A percentile compares a stretch with the other conserved stretches of the same genome.
Evolutionary conservation across 1,284 basidiomycete genomes (phyloP).

Genomic region (Trichosporon sp.): DNA sequence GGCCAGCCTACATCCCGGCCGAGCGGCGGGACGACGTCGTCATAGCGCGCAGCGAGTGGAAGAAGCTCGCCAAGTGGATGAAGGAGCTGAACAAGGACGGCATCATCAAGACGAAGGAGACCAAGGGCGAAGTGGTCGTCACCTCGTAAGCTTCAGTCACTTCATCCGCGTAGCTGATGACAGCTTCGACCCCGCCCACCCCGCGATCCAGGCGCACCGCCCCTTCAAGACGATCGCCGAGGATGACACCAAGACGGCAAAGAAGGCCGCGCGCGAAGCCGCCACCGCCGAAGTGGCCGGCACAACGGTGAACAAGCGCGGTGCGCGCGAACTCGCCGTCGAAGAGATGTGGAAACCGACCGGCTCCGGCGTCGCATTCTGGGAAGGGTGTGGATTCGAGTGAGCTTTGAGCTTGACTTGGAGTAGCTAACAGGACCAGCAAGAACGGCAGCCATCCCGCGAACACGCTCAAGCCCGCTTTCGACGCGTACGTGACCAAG

Average conservation of each 20-base stretch:
- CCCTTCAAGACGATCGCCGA: slow-evolving; percentile 67
- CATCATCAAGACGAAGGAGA: slow-evolving; percentile 71
- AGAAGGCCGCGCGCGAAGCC: slow-evolving; percentile 55
- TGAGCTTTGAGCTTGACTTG: slow-evolving; percentile 55
- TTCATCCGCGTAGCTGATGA: slow-evolving; percentile 14
- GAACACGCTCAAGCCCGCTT: slow-evolving; percentile 58
- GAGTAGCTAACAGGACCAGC: slow-evolving; percentile 28
- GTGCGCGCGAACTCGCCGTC: slow-evolving; percentile 55
- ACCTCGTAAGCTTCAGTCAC: slow-evolving; percentile 34
- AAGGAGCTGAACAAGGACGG: slow-evolving; percentile 72
- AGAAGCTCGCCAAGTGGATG: slow-evolving; percentile 77
- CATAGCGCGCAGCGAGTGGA: slow-evolving; percentile 62
- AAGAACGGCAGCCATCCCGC: slow-evolving; percentile 39
- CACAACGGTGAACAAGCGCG: slow-evolving; percentile 33
- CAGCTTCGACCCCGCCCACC: slow-evolving; percentile 67
- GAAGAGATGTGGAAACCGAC: slow-evolving; percentile 76
- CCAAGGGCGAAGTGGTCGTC: slow-evolving; percentile 61
- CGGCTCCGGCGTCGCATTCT: slow-evolving; percentile 63
- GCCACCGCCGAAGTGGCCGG: slow-evolving; percentile 57
- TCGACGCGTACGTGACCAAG: slow-evolving; percentile 67
- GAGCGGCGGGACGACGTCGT: slow-evolving; percentile 66
- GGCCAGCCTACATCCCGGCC: slow-evolving; percentile 66
- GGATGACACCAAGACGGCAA: slow-evolving; percentile 59
- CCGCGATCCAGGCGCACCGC: slow-evolving; percentile 62
- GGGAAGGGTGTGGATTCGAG: slow-evolving; percentile 63